A percentile compares a stretch with the other conserved stretches of the same genome.
These are phyloP conservation scores for Zostera marina DNA, from an alignment of 116 monocot species.

Conservation along the genomic window DNA sequence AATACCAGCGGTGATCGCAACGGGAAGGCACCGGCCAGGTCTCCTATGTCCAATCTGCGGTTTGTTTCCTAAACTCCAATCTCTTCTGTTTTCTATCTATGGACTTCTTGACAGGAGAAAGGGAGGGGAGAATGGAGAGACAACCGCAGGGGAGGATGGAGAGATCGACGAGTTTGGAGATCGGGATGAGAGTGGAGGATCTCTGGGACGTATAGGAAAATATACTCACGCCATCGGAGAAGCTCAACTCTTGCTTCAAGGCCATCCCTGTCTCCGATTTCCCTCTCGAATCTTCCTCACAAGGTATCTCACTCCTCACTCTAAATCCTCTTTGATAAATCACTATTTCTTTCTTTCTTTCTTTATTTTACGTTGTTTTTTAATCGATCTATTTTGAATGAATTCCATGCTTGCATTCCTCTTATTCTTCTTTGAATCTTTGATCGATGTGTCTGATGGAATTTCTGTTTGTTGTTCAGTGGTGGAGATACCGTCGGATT, in stretches of 20 bases:
- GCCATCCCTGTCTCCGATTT: conserved; percentile 55
- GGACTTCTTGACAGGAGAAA: background rate
- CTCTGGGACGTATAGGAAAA: conserved; percentile 51
- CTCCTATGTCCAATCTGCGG: too few species aligned
- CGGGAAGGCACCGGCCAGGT: too few species aligned
- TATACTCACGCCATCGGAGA: conserved; percentile 57
- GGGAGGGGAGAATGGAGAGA: conserved; percentile 10
- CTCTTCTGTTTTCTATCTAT: too few species aligned
- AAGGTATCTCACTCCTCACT: conserved; percentile 15
- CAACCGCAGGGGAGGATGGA: conserved; percentile 10
- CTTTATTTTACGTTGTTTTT: background rate
- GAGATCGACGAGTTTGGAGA: conserved; percentile 42
- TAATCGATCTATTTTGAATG: background rate
- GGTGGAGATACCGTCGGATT: conserved; percentile 84
- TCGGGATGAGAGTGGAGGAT: conserved; percentile 60
- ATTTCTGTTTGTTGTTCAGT: conserved; percentile 19
- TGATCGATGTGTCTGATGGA: background rate
- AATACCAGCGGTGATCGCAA: too few species aligned
- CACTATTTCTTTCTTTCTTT: background rate
- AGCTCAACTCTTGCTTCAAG: conserved; percentile 92
- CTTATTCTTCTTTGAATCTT: background rate
- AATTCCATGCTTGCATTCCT: background rate
- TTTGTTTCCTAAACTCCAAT: too few species aligned
- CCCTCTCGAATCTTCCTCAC: conserved; percentile 32
- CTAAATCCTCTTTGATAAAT: background rate